Conservation (phyloP, 2,329 filamentous ascomycete genomes). For the Aspergillus sp. region DNA sequence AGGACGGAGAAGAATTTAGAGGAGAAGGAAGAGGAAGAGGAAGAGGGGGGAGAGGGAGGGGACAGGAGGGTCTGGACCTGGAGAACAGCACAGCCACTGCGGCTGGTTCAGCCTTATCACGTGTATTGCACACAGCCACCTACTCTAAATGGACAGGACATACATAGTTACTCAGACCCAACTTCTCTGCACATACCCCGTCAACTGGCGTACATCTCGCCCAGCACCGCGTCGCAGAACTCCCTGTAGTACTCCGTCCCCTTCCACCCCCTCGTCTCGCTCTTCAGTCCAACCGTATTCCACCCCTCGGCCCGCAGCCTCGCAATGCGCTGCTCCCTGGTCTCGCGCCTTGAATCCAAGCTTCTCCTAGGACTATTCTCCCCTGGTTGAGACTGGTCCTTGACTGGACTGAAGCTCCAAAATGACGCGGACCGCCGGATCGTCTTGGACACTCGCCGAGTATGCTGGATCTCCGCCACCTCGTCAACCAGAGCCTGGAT, state of each 20-base stretch:
- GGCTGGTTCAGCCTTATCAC: neutral
- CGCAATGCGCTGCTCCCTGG: conserved; percentile 23
- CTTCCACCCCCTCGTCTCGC: conserved; percentile 26
- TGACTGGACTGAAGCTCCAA: conserved; percentile 29
- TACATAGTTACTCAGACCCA: too few relatives aligned
- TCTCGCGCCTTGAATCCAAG: conserved; percentile 14
- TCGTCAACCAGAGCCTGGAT: conserved; percentile 19
- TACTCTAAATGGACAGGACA: neutral
- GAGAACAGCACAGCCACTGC: conserved; percentile 8
- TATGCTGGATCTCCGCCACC: conserved; percentile 15
- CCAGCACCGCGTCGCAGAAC: conserved; percentile 27
- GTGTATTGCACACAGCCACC: neutral
- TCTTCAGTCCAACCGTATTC: conserved; percentile 28
- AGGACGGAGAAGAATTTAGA: conserved; percentile 1
- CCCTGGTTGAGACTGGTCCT: conserved; percentile 6
- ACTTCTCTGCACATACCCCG: too few relatives aligned
- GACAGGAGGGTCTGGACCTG: neutral
- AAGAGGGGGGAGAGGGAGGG: neutral
- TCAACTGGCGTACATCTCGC: conserved; percentile 21
- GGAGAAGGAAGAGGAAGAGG: neutral
- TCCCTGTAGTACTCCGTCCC: conserved; percentile 28
- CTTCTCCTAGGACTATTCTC: conserved; percentile 2
- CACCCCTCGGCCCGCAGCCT: conserved; percentile 28
- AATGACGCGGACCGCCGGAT: conserved; percentile 27
- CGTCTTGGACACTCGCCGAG: conserved; percentile 15